phyloP scores from a whole-genome alignment of 2,329 filamentous ascomycete genomes.

The Tolypocladium tundrense region DNA sequence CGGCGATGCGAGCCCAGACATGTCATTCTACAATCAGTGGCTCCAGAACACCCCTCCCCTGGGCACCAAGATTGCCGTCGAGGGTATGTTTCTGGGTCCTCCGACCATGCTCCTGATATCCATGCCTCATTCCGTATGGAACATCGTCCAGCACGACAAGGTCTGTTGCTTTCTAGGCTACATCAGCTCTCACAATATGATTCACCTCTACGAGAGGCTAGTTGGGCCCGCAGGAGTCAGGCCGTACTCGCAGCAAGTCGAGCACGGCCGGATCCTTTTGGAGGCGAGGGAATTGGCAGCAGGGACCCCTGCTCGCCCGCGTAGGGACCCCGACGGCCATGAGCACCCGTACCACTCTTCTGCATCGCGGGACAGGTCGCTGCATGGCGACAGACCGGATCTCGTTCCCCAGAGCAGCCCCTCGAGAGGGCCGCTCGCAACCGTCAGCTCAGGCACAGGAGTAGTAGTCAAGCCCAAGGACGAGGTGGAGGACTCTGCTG shows the following conservation, averaged over 20 bases:
- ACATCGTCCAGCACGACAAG: slow-evolving; percentile 54
- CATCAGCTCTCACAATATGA: slow-evolving; percentile 58
- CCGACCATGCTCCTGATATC: slow-evolving; percentile 57
- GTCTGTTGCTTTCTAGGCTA: slow-evolving; percentile 57
- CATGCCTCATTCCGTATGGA: slow-evolving; percentile 55
- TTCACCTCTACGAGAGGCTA: slow-evolving; percentile 50
- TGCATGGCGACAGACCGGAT: slow-evolving; percentile 12
- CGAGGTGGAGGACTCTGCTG: slow-evolving; percentile 48
- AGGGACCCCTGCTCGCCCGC: slow-evolving; percentile 18
- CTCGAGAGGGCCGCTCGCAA: slow-evolving; percentile 10
- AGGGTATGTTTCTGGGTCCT: slow-evolving; percentile 58
- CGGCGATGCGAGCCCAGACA: slow-evolving; percentile 53
- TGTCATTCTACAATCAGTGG: slow-evolving; percentile 58
- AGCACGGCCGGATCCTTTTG: slow-evolving; percentile 46
- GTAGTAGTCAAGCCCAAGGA: slow-evolving; percentile 20
- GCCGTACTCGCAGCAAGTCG: slow-evolving; percentile 40
- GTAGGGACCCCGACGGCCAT: slow-evolving; percentile 16
- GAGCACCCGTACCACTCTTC: slow-evolving; percentile 14
- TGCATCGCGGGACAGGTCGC: slow-evolving; percentile 12
- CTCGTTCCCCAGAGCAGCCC: slow-evolving; percentile 17
- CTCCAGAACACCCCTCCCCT: slow-evolving; percentile 48
- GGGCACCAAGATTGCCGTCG: slow-evolving; percentile 49
- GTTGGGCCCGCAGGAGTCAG: slow-evolving; percentile 34
- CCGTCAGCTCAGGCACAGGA: slow-evolving; percentile 7
- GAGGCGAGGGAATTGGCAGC: slow-evolving; percentile 39